These are phyloP conservation scores for Tricholoma furcatifolium DNA, from an alignment of 768 basidiomycete species.

Conservation along the genomic window DNA sequence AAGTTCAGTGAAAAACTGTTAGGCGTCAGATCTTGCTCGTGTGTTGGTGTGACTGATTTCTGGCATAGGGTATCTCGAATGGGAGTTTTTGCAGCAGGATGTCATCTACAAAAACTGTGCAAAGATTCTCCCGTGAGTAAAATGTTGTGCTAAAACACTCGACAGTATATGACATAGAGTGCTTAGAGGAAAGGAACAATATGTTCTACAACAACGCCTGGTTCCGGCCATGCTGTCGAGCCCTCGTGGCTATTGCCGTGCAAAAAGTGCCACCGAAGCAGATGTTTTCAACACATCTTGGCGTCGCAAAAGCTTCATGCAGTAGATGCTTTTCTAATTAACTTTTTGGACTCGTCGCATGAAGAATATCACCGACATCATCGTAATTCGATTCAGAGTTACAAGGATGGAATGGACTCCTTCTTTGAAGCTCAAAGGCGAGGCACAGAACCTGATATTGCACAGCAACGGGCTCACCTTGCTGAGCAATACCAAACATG, in stretches of 20 bases:
- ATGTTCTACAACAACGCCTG: conserved; percentile 9
- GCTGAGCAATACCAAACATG: conserved; percentile 49
- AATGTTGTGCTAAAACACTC: neutral
- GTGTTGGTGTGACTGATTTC: neutral
- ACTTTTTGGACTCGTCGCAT: conserved; percentile 25
- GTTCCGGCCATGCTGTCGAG: conserved; percentile 20
- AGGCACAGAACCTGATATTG: conserved; percentile 33
- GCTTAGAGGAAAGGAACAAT: conserved; percentile 5
- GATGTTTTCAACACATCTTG: conserved; percentile 41
- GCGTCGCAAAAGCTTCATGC: conserved; percentile 33
- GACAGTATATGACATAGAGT: too few relatives aligned
- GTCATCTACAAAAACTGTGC: conserved; percentile 22
- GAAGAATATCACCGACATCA: conserved; percentile 34
- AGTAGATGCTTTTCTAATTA: conserved; percentile 32
- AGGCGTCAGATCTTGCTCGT: neutral
- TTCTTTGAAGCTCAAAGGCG: conserved; percentile 23
- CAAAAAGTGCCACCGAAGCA: conserved; percentile 37
- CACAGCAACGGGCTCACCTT: conserved; percentile 39
- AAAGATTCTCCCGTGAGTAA: conserved; percentile 9
- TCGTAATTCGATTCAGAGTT: conserved; percentile 16
- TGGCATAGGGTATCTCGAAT: neutral
- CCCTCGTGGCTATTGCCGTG: conserved; percentile 30
- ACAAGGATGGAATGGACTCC: conserved; percentile 9
- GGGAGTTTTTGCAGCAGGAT: conserved; percentile 28
- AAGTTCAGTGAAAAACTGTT: neutral